Evolutionary conservation across 1,139 yeast genomes (phyloP), one percentile per base, ranked within the genome.

Genomic region (Blastobotrys elegans): DNA sequence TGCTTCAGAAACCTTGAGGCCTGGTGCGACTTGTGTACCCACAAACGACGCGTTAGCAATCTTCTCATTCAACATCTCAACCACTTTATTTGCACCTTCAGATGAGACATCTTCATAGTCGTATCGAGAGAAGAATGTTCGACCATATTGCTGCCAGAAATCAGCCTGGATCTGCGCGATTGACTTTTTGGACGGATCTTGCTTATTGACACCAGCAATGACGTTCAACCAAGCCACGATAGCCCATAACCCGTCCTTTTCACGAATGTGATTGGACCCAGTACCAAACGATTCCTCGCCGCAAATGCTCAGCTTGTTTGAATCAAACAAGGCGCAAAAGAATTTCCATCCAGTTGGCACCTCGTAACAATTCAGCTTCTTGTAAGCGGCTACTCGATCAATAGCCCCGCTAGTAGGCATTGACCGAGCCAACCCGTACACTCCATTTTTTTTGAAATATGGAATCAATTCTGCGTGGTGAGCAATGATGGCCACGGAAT

Each of bases 291-390:
- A 84, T 70, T 92, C 98, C 70, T 92, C 98, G 56, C 98, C 98
- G 71, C 98, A 94, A 61, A 92, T 92, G 53, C 96, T 86, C 62
- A 92, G 76, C 69, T 89, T 89, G 61, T 87, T 79, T 41, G 95
- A 90, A 64, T 92, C 98, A 60, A 92, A 92, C 56, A 92, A 73
- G 5, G 95, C 90, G 68, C 97, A 89, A 77, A 92, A 92, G 65
- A 92, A 92, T 69, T 92, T 92, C 98, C 98, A 92, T 36, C 98
- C 98, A 18, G 98, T 92, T 51, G 98, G 98, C 4, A 94, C 98
- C 69, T 92, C 98, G 69, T 92, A 92, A 54, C 83, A 74, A 46
- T 83, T 71, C 55, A 92, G 72, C 16, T 83, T 83, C 66, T 88
- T 82, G 51, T 74, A 74, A 65, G 80, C 79, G 33, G 96, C 98